A percentile compares a stretch with the other conserved stretches of the same genome.
Conservation (phyloP, 164 flowering plant species). For the Pachysandra terminalis region DNA sequence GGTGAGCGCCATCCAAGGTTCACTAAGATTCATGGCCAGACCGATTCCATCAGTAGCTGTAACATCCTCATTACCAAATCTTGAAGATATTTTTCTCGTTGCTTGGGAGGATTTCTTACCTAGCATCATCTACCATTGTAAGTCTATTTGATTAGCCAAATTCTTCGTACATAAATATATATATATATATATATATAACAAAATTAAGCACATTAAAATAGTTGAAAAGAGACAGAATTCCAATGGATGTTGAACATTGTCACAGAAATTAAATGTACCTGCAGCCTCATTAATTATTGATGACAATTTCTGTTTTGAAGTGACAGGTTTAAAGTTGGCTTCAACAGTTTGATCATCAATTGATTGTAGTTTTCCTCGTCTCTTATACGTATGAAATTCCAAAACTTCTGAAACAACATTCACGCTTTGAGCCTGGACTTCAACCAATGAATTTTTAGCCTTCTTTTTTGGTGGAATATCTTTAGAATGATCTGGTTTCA, state of each 20-base stretch:
- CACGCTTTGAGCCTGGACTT: constrained; percentile 11
- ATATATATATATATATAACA: not conserved
- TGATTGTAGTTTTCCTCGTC: constrained; percentile 23
- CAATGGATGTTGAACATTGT: not conserved
- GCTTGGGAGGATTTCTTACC: constrained; percentile 23
- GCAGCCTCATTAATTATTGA: constrained; percentile 19
- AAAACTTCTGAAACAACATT: constrained; percentile 26
- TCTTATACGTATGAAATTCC: constrained; percentile 25
- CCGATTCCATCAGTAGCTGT: constrained; percentile 18
- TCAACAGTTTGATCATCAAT: constrained; percentile 14
- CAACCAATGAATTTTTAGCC: constrained; percentile 18
- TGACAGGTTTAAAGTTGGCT: constrained; percentile 13
- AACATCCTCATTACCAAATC: constrained; percentile 18
- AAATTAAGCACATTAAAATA: not conserved
- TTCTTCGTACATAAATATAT: no score
- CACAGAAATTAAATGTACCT: constrained; percentile 21
- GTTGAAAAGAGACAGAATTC: not conserved
- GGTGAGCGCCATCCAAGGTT: constrained; percentile 87
- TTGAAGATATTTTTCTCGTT: constrained; percentile 28
- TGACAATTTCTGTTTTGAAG: constrained; percentile 24
- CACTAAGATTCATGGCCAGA: constrained; percentile 24
- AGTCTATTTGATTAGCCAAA: no score
- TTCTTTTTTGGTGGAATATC: constrained; percentile 20
- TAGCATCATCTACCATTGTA: constrained; percentile 15
- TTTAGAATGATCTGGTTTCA: constrained; percentile 15